Percentiles rank a stretch among this genome's conserved stretches.
Evolutionary conservation across 1,284 basidiomycete genomes (phyloP).

Genomic region (Porodaedalea pini): DNA sequence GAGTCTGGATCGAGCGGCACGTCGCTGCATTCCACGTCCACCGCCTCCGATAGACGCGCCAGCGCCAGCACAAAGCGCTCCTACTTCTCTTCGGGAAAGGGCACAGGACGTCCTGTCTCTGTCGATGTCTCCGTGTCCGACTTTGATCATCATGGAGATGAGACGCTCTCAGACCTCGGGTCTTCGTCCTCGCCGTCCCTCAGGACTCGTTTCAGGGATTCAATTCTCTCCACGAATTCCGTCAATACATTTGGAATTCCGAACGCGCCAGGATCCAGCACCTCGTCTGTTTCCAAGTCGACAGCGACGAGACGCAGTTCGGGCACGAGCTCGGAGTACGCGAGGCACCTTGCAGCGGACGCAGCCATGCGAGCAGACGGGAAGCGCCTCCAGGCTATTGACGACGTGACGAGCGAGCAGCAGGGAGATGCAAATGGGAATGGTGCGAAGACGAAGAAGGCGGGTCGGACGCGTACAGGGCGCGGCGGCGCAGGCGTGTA

Average conservation of each 20-base stretch:
- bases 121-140: background rate
- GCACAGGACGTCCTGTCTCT: background rate
- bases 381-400: background rate
- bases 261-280: background rate
- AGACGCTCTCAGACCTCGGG: background rate
- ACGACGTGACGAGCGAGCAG: background rate
- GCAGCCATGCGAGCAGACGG: background rate
- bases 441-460: background rate
- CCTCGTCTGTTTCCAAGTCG: background rate
- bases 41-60: background rate
- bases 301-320: background rate
- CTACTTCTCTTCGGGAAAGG: background rate
- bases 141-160: background rate
- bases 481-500: slow-evolving; percentile 6
- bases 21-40: background rate
- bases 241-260: background rate
- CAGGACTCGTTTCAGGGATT: background rate
- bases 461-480: slow-evolving; percentile 3
- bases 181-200: background rate
- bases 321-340: background rate
- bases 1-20: background rate
- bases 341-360: background rate
- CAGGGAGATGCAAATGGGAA: background rate
- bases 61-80: background rate
- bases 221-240: background rate